Conservation (phyloP, 2,329 filamentous ascomycete species). For the Claviceps humidiphila region DNA sequence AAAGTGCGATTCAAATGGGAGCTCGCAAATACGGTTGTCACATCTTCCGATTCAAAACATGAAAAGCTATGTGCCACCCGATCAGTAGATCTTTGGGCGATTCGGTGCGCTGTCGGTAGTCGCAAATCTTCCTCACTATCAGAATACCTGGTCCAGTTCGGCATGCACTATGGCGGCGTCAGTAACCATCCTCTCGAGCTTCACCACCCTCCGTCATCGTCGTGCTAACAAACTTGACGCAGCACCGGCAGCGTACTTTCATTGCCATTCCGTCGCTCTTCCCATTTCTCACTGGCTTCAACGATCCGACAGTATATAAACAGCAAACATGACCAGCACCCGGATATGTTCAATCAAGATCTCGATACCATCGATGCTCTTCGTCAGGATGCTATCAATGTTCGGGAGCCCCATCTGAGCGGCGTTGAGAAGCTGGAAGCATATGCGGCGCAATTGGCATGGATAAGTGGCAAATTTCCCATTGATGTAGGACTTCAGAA, state of each 20-base stretch:
- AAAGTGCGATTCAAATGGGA: background rate
- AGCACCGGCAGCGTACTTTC: slow-evolving; percentile 49
- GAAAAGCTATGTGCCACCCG: background rate
- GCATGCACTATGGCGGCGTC: slow-evolving; percentile 2
- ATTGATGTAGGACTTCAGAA: slow-evolving; percentile 51
- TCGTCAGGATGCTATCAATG: slow-evolving; percentile 74
- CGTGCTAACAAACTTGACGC: background rate
- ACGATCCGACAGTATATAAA: slow-evolving; percentile 94
- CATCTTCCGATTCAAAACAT: background rate
- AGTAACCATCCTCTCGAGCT: background rate
- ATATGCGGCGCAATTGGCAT: slow-evolving; percentile 86
- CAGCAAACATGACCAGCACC: slow-evolving; percentile 95
- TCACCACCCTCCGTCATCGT: background rate
- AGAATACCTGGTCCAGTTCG: background rate
- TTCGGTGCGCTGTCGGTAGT: background rate
- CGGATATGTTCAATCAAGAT: slow-evolving; percentile 89
- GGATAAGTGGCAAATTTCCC: slow-evolving; percentile 90
- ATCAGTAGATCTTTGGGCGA: background rate
- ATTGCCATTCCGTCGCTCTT: slow-evolving; percentile 79
- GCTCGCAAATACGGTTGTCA: background rate
- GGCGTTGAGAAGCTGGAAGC: slow-evolving; percentile 78
- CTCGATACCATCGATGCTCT: slow-evolving; percentile 71
- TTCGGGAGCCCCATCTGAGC: slow-evolving; percentile 75
- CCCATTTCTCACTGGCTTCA: slow-evolving; percentile 61
- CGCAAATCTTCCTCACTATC: background rate